Percentiles rank a stretch among this genome's conserved stretches.
Conservation (phyloP, 2,329 filamentous ascomycete species). For the Fusarium sulawesiense region DNA sequence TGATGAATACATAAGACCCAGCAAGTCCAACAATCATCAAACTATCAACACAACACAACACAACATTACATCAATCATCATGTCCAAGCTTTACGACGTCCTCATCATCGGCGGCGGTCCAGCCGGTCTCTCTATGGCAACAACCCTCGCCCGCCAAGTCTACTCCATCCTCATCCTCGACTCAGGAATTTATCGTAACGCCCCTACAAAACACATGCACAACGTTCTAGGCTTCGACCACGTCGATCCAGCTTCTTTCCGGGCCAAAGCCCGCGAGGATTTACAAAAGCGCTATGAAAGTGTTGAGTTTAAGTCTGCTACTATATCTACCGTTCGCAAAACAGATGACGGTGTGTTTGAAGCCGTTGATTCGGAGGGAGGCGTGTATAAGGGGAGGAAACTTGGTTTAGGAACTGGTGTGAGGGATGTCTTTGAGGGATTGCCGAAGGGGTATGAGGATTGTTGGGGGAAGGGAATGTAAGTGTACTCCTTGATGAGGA, state of each 20-base stretch:
- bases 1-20: constrained; percentile 13
- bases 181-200: constrained; percentile 63
- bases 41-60: no score
- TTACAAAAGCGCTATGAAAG: constrained; percentile 51
- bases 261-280: constrained; percentile 50
- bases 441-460: constrained; percentile 65
- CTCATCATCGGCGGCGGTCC: constrained; percentile 66
- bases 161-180: constrained; percentile 62
- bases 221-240: constrained; percentile 56
- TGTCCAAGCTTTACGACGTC: constrained; percentile 56
- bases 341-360: constrained; percentile 49
- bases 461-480: constrained; percentile 66
- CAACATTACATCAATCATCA: no score
- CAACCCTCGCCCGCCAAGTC: constrained; percentile 61
- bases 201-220: constrained; percentile 61
- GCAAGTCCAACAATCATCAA: background rate
- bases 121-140: constrained; percentile 60
- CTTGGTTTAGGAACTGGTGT: constrained; percentile 67
- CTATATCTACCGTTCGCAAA: constrained; percentile 46
- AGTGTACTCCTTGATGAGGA: constrained; percentile 36
- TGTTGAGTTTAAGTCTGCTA: constrained; percentile 49
- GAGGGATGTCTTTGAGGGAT: constrained; percentile 59
- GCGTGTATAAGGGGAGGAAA: constrained; percentile 61
- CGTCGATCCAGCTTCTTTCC: constrained; percentile 50
- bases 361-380: constrained; percentile 55